Evolutionary conservation across 768 basidiomycete genomes (phyloP), one percentile per base, ranked within the genome.

Genomic region (Xanthoconium stramineum): DNA sequence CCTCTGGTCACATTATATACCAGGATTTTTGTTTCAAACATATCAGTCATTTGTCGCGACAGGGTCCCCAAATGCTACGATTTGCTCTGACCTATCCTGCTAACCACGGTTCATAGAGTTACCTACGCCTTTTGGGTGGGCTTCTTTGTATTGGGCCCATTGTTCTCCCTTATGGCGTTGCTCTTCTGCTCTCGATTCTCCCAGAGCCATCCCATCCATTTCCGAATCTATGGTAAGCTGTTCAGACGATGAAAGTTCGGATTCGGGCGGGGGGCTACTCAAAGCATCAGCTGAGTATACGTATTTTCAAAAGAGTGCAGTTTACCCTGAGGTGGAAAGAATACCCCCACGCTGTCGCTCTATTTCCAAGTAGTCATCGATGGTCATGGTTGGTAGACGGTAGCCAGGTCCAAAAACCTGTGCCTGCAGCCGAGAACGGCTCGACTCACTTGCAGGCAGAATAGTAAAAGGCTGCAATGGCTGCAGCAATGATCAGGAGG

Each of bases 31-130:
- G 60, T 58, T 61, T 70, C 56, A 42, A 56, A 58, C 61, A 61
- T 56, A 60, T 58, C 63, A 52, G 60, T 55, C 47, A 36, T 59
- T 63, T 63, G 45, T 55, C 55, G 53, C 45, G 35, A 63, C 43
- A 7, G 50, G 48, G 49, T 53, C 30, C 42, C 17, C 19, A 30
- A 53, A 54, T 58, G 43, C 51, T 60, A 55, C 30, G 24, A 52
- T 48, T 58, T 59, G 36, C 47, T 47, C 33, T 17, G 47, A 28
- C 50, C n/a, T 32, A 46, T 55, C 50, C n/a, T 38, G 50, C 47
- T 65, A 66, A 57, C 94, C 94, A 59, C 91, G 82, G 70, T 98
- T 97, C 89, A 96, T 94, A 12, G 88, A 96, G 69, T 99, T 99
- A 5, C 97, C 97, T n/a, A 89, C 89, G 2, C 97, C 97, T 65